A percentile compares a stretch with the other conserved stretches of the same genome.
Conservation (phyloP, 768 basidiomycete genomes). For the Russula compacta region DNA sequence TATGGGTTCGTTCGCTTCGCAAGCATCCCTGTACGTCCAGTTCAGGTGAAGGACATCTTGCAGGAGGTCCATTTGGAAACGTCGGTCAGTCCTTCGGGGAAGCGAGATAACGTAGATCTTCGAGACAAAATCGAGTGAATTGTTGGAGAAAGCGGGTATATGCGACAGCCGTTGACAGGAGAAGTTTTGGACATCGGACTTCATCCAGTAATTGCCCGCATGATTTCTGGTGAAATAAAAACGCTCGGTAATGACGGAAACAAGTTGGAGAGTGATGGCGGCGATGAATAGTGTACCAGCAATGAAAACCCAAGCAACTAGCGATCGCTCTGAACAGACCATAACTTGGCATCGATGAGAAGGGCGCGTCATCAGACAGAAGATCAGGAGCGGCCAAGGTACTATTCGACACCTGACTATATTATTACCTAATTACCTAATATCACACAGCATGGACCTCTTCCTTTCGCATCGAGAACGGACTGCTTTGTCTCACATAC, state of each 20-base stretch:
- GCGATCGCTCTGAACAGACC: not conserved
- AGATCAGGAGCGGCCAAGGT: not conserved
- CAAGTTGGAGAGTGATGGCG: not conserved
- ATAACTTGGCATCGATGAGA: not conserved
- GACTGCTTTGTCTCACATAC: too few relatives aligned
- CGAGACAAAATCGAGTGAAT: slow-evolving; percentile 32
- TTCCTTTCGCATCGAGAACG: too few relatives aligned
- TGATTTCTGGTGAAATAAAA: not conserved
- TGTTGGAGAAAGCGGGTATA: not conserved
- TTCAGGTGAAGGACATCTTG: slow-evolving; percentile 36
- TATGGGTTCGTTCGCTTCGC: slow-evolving; percentile 31
- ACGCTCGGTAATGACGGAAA: not conserved
- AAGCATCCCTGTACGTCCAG: slow-evolving; percentile 49
- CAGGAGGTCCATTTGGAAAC: slow-evolving; percentile 47
- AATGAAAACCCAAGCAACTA: not conserved
- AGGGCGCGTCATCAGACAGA: not conserved
- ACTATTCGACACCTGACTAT: too few relatives aligned
- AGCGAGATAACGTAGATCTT: slow-evolving; percentile 54
- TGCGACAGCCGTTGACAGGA: not conserved
- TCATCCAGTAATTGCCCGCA: not conserved
- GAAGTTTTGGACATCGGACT: not conserved
- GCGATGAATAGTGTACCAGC: not conserved
- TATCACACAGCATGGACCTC: not conserved
- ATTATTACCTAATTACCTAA: not conserved
- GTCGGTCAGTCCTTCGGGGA: slow-evolving; percentile 44